A percentile compares a stretch with the other conserved stretches of the same genome.
phyloP scores from a whole-genome alignment of 176 grass and related monocot genomes.

The Zoysia japonica region DNA sequence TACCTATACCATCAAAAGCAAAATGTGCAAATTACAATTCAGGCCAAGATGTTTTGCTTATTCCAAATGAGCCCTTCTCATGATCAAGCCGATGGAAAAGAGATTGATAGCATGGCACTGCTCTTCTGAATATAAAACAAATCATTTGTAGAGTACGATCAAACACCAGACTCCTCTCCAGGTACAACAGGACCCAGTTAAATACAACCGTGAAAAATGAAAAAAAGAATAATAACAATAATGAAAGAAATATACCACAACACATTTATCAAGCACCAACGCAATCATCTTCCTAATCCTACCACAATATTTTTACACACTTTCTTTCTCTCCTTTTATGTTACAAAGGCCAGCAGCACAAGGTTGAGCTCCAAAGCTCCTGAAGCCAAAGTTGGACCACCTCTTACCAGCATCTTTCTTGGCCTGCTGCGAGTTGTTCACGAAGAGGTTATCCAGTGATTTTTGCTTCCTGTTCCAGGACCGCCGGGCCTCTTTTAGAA shows the following conservation, averaged over 20 bases:
- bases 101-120: too few species aligned
- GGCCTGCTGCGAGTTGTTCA: conserved; percentile 39
- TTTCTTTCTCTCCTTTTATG: conserved; percentile 33
- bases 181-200: conserved; percentile 26
- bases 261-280: conserved; percentile 49
- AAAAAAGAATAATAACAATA: background rate
- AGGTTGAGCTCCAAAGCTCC: conserved; percentile 39
- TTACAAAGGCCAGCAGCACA: conserved; percentile 48
- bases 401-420: conserved; percentile 83
- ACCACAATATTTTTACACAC: conserved; percentile 60
- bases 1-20: too few species aligned
- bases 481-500: conserved; percentile 82
- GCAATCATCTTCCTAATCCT: conserved; percentile 61
- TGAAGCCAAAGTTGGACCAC: conserved; percentile 94
- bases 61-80: too few species aligned
- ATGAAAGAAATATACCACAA: conserved; percentile 12
- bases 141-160: conserved; percentile 14
- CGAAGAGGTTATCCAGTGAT: conserved; percentile 79
- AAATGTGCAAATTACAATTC: too few species aligned
- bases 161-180: conserved; percentile 32
- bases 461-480: conserved; percentile 83
- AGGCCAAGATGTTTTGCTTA: too few species aligned
- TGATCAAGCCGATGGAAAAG: too few species aligned
- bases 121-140: background rate
- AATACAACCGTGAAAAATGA: background rate